phyloP scores from a whole-genome alignment of 441 rosid species.

The Sinapis alba region DNA sequence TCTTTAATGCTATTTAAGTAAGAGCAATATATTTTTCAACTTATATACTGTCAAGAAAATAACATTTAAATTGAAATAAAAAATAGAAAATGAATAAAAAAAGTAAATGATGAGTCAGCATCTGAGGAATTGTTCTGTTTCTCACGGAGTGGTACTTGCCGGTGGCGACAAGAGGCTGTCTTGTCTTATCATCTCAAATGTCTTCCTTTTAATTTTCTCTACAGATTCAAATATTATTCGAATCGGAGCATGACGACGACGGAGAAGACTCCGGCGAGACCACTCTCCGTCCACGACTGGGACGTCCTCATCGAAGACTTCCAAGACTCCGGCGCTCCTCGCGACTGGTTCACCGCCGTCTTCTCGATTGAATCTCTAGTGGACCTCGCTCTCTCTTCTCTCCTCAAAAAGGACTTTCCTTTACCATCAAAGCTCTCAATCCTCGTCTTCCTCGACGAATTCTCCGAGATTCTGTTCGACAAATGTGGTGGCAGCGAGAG shows the following conservation, averaged over 20 bases:
- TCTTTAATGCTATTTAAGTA: too few relatives aligned
- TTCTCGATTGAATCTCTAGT: constrained; percentile 41
- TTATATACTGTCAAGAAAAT: not conserved
- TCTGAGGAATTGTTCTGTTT: constrained; percentile 28
- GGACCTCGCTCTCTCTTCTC: constrained; percentile 66
- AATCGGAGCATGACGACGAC: constrained; percentile 42
- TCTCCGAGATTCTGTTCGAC: constrained; percentile 49
- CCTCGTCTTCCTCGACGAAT: constrained; percentile 76
- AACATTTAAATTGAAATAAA: not conserved
- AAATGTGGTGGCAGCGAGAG: constrained; percentile 31
- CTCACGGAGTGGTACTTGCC: constrained; percentile 24
- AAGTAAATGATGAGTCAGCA: constrained; percentile 32
- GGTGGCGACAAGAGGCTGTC: constrained; percentile 20
- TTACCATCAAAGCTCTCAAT: constrained; percentile 63
- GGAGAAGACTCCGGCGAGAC: constrained; percentile 51
- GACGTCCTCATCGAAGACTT: constrained; percentile 75
- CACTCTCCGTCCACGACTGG: constrained; percentile 75
- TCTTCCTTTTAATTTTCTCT: not conserved
- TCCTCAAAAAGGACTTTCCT: constrained; percentile 68
- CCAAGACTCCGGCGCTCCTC: constrained; percentile 61
- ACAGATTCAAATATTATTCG: constrained; percentile 32
- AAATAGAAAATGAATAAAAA: not conserved
- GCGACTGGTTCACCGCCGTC: constrained; percentile 52
- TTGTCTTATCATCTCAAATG: constrained; percentile 38
- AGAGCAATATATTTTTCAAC: not conserved